Evolutionary conservation across 2,329 filamentous ascomycete genomes (phyloP), one percentile per base, ranked within the genome.

Genomic region (Onygena corvina): DNA sequence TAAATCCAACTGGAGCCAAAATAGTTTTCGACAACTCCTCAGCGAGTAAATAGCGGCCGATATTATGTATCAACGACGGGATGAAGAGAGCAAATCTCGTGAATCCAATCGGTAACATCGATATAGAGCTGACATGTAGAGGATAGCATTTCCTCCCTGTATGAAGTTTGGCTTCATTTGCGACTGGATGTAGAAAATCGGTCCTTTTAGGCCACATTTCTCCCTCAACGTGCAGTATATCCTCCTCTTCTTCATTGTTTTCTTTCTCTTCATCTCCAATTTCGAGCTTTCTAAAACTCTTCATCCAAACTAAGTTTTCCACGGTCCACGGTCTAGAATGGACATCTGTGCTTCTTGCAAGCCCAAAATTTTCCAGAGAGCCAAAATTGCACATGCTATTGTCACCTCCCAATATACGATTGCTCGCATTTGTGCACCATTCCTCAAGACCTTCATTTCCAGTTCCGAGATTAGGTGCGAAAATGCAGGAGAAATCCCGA

Each of bases 31-130:
- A 73, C 2, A 94, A 67, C 40, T 75, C 67, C 3, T 76, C 67
- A 0, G 81, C 84, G 5, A 86, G 68, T 20, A 90, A 66, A 21
- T 75, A 69, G 0, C 79, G 69, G 54, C 84, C 83, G 2, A 90
- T 58, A n/a, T 77, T 76, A 55, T 86, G 77, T 12, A 84, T 68
- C 30, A 95, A 77, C 0, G 80, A 81, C 0, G 89, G 87, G 3
- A 92, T 73, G 31, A 92, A 71, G 48, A 82, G 63, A 0, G 74
- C 73, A 52, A 79, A 69, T 14, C 70, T 60, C 0, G 71, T 65
- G 53, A 73, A 73, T 9, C 57, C 52, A 0, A 64, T 55, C 1
- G 76, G 74, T 1, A 79, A 58, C 16, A 60, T 65, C 35, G 71
- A 67, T 18, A 67, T 54, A 1, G 58, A 59, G 35, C 65, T 67